Base-by-base conservation (phyloP, 31 red algal species). In the Bonnemaisonia californica region DNA sequence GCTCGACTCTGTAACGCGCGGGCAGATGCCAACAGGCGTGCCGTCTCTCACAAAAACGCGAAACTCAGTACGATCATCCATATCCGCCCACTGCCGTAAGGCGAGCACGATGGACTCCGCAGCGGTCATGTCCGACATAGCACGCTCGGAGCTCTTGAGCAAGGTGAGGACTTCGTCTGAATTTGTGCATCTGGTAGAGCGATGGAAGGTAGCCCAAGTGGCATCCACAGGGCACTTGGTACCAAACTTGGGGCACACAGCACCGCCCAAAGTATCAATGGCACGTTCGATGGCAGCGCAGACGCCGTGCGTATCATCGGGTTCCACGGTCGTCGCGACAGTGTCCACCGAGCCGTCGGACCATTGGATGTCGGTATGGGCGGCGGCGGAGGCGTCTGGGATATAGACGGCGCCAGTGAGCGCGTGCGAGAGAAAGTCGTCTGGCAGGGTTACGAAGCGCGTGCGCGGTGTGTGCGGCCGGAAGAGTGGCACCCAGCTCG, bases 101-200 rank as follows among this genome's bases (percentile, higher is more conserved):
- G 75, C 67, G 24, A 88, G 33, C 51, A 34, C 48, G n/a, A 38
- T 35, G 22, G 48, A 66, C 7, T 45, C 61, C 3, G 51, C 63
- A 18, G 60, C 42, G 28, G 33, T 37, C 27, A 77, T 40, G 13
- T 31, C 36, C 19, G 41, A 29, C 83, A 86, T 54, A 30, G 70
- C 83, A n/a, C 83, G 83, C 72, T 86, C 83, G 24, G 83, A 86
- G 37, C 57, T 68, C 27, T 56, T 57, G 31, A 86, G 62, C 71
- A 86, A 42, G 35, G 55, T 31, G 34, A 86, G 54, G 41, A 86
- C 71, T 31, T 86, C 83, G 33, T 77, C 83, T 38, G 71, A 58
- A 28, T 32, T 77, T 1, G 83, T 69, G 38, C 83, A 86, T 57
- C 70, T 76, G 28, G 63, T 41, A 5, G 83, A 86, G 83, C 83